phyloP scores from a whole-genome alignment of 78 protist genomes.

The Dictyostelium firmibasis region DNA sequence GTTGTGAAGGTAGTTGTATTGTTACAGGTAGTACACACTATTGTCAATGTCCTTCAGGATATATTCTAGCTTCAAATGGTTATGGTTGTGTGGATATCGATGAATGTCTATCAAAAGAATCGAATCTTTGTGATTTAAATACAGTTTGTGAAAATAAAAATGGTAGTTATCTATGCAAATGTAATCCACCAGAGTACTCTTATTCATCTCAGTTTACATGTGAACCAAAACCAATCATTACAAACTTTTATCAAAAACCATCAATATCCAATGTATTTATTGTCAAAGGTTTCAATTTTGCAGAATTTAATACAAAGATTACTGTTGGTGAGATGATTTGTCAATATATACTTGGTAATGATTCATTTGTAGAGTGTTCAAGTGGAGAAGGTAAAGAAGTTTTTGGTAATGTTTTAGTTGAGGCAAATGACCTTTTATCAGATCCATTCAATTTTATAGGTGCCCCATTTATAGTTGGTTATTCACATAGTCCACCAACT shows the following conservation, averaged over 20 bases:
- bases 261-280: background rate
- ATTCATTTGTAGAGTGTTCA: background rate
- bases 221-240: conserved; percentile 17
- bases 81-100: too few relatives aligned
- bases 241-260: conserved; percentile 8
- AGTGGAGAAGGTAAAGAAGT: background rate
- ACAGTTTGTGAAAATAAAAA: background rate
- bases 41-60: too few relatives aligned
- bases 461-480: background rate
- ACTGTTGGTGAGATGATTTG: background rate
- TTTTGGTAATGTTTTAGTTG: background rate
- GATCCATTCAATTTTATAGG: background rate
- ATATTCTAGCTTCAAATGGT: too few relatives aligned
- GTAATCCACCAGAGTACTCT: background rate
- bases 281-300: background rate
- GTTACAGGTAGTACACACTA: background rate
- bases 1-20: too few relatives aligned
- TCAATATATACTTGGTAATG: background rate
- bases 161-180: background rate
- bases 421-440: background rate
- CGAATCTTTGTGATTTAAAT: background rate
- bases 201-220: background rate
- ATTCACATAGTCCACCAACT: background rate
- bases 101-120: background rate
- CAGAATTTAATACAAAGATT: background rate